Percentiles rank a stretch among this genome's conserved stretches.
Conservation (phyloP, 2,329 filamentous ascomycete genomes). For the Aureobasidium mangrovei region DNA sequence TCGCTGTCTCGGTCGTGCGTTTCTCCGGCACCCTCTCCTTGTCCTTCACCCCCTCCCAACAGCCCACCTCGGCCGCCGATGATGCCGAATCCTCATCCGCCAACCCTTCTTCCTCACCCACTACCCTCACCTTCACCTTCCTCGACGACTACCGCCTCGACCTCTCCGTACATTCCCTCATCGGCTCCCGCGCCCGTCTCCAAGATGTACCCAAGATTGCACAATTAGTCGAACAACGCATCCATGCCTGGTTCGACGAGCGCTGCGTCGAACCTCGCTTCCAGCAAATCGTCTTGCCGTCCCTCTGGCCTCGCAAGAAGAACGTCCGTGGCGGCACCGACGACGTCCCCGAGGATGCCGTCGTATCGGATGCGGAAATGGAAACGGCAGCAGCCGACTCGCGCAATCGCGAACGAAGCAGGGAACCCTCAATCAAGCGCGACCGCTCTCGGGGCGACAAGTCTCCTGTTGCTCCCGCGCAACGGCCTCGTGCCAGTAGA, state of each 20-base stretch:
- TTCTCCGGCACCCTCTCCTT: constrained; percentile 93
- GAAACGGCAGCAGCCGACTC: background rate
- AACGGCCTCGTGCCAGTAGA: background rate
- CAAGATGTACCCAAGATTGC: constrained; percentile 87
- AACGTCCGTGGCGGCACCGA: constrained; percentile 67
- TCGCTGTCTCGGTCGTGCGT: constrained; percentile 83
- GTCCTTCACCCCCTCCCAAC: constrained; percentile 69
- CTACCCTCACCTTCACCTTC: constrained; percentile 91
- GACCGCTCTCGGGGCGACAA: background rate
- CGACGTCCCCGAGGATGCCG: constrained; percentile 29
- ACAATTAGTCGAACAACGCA: constrained; percentile 67
- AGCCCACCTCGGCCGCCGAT: constrained; percentile 15
- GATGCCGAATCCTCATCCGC: constrained; percentile 14
- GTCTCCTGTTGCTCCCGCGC: background rate
- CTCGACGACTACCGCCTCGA: constrained; percentile 79
- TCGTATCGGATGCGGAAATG: constrained; percentile 9
- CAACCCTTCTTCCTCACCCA: constrained; percentile 33
- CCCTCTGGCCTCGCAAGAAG: constrained; percentile 74
- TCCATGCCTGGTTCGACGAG: constrained; percentile 84
- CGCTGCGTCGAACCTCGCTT: constrained; percentile 77
- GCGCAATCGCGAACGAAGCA: constrained; percentile 8
- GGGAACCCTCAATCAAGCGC: background rate
- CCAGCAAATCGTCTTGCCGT: constrained; percentile 76
- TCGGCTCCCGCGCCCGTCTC: constrained; percentile 69
- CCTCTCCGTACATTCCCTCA: constrained; percentile 68